These are phyloP conservation scores for Candida ponderosae DNA, from an alignment of 805 yeast genomes.

Conservation along the genomic window DNA sequence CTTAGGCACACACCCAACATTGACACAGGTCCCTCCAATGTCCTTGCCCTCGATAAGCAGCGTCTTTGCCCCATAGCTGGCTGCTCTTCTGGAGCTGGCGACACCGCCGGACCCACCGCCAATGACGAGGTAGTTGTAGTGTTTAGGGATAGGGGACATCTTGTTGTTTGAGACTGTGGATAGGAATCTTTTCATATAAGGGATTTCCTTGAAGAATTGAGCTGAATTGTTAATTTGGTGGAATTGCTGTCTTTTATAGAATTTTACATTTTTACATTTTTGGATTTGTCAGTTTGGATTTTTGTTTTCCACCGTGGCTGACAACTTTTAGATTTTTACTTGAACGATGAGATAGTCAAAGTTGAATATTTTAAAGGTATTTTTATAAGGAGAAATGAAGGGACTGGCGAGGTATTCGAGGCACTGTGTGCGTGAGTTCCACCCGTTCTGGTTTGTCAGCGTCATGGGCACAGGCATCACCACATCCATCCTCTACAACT, in stretches of 20 bases:
- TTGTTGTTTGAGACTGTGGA: not conserved
- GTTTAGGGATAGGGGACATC: slow-evolving; percentile 56
- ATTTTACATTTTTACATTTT: too few relatives aligned
- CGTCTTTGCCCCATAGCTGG: slow-evolving; percentile 85
- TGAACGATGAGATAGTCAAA: too few relatives aligned
- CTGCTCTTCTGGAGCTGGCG: slow-evolving; percentile 97
- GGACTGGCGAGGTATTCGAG: too few relatives aligned
- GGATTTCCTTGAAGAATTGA: too few relatives aligned
- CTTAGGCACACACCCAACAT: slow-evolving; percentile 98
- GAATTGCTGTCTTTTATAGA: too few relatives aligned
- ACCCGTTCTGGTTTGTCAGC: slow-evolving; percentile 59
- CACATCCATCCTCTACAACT: slow-evolving; percentile 48
- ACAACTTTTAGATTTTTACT: too few relatives aligned
- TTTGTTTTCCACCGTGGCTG: too few relatives aligned
- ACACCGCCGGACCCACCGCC: slow-evolving; percentile 99
- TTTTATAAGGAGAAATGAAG: too few relatives aligned
- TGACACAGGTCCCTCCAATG: slow-evolving; percentile 98
- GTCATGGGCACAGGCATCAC: slow-evolving; percentile 87
- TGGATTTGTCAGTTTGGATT: too few relatives aligned
- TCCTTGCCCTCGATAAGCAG: slow-evolving; percentile 71
- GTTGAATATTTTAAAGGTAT: too few relatives aligned
- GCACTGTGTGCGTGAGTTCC: too few relatives aligned
- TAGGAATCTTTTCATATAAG: not conserved
- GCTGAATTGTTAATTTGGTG: too few relatives aligned
- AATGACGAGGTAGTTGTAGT: slow-evolving; percentile 87